Conservation (phyloP, 495 filamentous ascomycete genomes). For the Penicillium alfredii region DNA sequence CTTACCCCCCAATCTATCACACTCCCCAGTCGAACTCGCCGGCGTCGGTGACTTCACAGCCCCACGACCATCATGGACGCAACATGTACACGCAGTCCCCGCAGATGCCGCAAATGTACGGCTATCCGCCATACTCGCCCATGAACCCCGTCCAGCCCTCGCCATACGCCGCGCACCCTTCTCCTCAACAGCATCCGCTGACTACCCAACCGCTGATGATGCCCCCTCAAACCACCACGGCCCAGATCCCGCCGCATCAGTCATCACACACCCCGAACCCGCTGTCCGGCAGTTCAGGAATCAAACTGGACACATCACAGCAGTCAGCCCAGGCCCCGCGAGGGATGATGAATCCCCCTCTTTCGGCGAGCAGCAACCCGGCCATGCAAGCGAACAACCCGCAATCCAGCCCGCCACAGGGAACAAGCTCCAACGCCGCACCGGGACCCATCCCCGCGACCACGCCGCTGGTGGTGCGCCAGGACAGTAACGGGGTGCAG, state of each 20-base stretch:
- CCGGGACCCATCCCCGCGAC: slow-evolving; percentile 99
- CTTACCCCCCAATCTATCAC: slow-evolving; percentile 90
- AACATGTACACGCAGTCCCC: slow-evolving; percentile 76
- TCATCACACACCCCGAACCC: slow-evolving; percentile 36
- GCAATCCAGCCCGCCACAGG: slow-evolving; percentile 35
- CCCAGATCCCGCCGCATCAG: slow-evolving; percentile 51
- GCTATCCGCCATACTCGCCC: slow-evolving; percentile 68
- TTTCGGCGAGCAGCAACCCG: slow-evolving; percentile 41
- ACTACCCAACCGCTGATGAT: slow-evolving; percentile 59
- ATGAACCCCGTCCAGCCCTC: slow-evolving; percentile 66
- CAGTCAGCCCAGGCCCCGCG: slow-evolving; percentile 36
- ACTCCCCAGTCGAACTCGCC: slow-evolving; percentile 95
- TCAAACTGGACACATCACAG: slow-evolving; percentile 42
- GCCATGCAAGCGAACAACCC: slow-evolving; percentile 49
- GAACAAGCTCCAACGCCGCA: slow-evolving; percentile 77
- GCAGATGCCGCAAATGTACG: slow-evolving; percentile 71
- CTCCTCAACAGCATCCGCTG: slow-evolving; percentile 61
- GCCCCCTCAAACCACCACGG: slow-evolving; percentile 59
- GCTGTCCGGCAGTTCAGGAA: slow-evolving; percentile 32
- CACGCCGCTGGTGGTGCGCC: slow-evolving; percentile 87
- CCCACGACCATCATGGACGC: slow-evolving; percentile 78
- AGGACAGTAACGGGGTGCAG: slow-evolving; percentile 94
- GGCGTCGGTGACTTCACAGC: slow-evolving; percentile 88
- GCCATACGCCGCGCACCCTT: slow-evolving; percentile 68
- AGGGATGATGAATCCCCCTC: slow-evolving; percentile 37